Conservation (phyloP, 495 filamentous ascomycete genomes). For the Penicillium odoratum region DNA sequence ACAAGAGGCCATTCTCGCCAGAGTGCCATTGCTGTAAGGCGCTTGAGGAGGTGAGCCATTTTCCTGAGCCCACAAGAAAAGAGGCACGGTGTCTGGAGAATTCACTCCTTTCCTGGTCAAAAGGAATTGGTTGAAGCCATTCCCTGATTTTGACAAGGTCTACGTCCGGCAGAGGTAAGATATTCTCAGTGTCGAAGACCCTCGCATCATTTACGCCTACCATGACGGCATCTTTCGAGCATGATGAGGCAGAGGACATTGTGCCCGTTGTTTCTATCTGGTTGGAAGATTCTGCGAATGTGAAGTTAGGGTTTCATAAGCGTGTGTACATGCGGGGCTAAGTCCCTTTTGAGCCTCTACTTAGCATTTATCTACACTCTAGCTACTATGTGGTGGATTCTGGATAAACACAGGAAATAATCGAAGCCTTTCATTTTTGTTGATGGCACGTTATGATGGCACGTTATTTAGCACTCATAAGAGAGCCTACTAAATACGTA, state of each 20-base stretch:
- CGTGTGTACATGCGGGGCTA: no score
- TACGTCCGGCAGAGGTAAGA: neutral
- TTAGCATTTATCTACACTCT: no score
- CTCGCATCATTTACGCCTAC: neutral
- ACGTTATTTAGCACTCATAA: no score
- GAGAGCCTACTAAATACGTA: no score
- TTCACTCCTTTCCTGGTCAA: conserved; percentile 13
- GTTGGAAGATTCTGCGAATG: no score
- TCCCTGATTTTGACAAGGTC: conserved; percentile 5
- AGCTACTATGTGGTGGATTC: no score
- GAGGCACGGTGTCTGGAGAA: conserved; percentile 8
- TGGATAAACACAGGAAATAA: no score
- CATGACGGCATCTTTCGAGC: neutral
- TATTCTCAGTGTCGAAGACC: neutral
- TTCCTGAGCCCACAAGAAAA: conserved; percentile 9
- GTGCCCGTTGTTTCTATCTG: no score
- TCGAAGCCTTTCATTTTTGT: no score
- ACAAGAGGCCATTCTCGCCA: conserved; percentile 8
- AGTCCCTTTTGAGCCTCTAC: no score
- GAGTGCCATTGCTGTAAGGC: conserved; percentile 10
- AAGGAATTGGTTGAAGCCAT: conserved; percentile 19
- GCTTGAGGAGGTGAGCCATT: conserved; percentile 14
- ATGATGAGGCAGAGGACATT: neutral
- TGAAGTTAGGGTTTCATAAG: no score
- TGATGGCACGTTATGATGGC: no score